Base-by-base conservation (phyloP, 108 stramenopile species). In the Craspedostauros australis region DNA sequence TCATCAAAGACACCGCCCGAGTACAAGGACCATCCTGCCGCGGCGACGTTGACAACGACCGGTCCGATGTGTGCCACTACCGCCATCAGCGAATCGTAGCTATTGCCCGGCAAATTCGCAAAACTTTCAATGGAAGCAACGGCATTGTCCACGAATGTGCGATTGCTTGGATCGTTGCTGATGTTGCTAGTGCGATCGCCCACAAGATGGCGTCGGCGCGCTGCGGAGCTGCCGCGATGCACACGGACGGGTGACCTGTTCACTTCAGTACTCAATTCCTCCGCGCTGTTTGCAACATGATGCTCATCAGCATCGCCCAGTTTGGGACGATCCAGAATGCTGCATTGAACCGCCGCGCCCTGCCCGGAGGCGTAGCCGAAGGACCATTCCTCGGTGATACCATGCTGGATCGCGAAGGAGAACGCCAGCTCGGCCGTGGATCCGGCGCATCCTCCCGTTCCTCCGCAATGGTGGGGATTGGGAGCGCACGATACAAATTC, bases 401-500 rank as follows among this genome's bases (percentile, higher is more conserved):
- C 85, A 51, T 60, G 64, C 25, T 69, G 48, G 6, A 54, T 34
- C 26, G 88, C 70, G 48, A 78, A 90, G 23, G 90, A 75, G 27
- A 67, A 86, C 7, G 88, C 92, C 0, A 89, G 58, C 36, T 89
- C 86, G 4, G 60, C 69, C 8, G 82, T 89, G 0, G 86, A 46
- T 27, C 86, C 84, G 0, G 58, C 31, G 53, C 86, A 89, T 3
- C 84, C 79, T 24, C 85, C 86, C 21, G 60, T 27, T 30, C 91
- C 93, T 26, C 93, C 93, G 73, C 93, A 95, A n/a, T 82, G 54
- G 15, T 71, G 26, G 16, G 86, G 84, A 57, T 95, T 86, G 15
- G 80, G 80, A 12, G 73, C 37, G 55, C 94, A 95, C 26, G 73
- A 63, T 14, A 89, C 84, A 37, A 95, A 46, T 55, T 86, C 77